Conservation (phyloP, 345 rosid genomes). For the Syzygium oleosum region DNA sequence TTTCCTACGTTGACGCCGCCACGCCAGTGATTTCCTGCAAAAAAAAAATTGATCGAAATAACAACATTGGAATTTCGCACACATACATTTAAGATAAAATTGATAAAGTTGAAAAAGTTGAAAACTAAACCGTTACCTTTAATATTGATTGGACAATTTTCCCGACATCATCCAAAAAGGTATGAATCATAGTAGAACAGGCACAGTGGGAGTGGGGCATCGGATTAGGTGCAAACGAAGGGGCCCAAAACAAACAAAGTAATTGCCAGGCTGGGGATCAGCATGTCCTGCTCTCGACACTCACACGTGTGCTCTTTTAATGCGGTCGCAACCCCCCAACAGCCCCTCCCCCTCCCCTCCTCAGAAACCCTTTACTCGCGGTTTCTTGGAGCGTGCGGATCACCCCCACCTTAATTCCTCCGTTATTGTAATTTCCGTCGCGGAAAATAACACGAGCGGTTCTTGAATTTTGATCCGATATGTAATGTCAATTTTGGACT, state of each 20-base stretch:
- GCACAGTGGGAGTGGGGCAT: neutral
- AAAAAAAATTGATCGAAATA: neutral
- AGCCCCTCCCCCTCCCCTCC: neutral
- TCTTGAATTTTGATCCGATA: too few relatives aligned
- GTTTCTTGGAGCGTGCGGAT: neutral
- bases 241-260: neutral
- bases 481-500: too few relatives aligned
- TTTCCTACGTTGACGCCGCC: rapidly evolving
- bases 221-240: neutral
- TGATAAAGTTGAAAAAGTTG: neutral
- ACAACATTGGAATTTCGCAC: neutral
- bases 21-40: rapidly evolving
- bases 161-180: rapidly evolving
- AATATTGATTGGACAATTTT: neutral
- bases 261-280: neutral
- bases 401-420: neutral
- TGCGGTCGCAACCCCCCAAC: neutral
- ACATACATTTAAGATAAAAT: rapidly evolving
- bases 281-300: neutral
- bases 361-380: neutral
- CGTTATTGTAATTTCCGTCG: too few relatives aligned
- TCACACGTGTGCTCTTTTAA: neutral
- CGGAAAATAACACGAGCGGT: too few relatives aligned
- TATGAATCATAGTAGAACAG: neutral
- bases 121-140: neutral